Evolutionary conservation across 2,329 filamentous ascomycete genomes (phyloP), one percentile per base, ranked within the genome.

Genomic region (Trichophyton rubrum): DNA sequence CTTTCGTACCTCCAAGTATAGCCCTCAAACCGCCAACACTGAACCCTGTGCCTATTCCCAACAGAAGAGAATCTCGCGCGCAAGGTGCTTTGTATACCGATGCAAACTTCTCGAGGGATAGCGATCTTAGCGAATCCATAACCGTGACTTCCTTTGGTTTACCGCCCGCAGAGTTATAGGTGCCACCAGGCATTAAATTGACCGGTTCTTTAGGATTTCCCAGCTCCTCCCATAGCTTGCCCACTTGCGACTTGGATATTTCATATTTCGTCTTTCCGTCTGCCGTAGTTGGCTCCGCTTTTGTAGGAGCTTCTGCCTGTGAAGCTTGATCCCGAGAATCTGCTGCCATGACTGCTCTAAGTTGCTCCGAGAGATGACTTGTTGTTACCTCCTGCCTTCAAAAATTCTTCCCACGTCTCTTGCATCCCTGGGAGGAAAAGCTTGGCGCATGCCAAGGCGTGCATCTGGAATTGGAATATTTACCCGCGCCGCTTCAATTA

Each of bases 71-170:
- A 70, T 95, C 87, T 63, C 91, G 81, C 20, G 89, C 87, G 73
- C 93, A 97, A 0, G 92, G 92, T 61, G 85, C 82, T 72, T 87
- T 86, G 72, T 91, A 86, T 57, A 91, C 77, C 0, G 83, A 88
- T 47, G 68, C 65, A 49, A 71, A 64, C 58, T 89, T 85, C 41
- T 73, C 72, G n/a, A 85, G 67, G 56, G 71, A 82, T 60, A 76
- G 78, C 64, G 69, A 71, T 69, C 71, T 73, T 65, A 71, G 66
- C 53, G 72, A 69, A 60, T 77, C 73, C 51, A 70, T 70, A 65
- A 78, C 69, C 47, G 75, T 69, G 35, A 73, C 63, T 63, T 75
- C 72, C 60, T 74, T 71, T n/a, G 72, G 66, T 59, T 72, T 72
- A 61, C 80, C 88, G 75, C 77, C 87, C 8, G 80, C 79, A 73